Evolutionary conservation across 768 basidiomycete species (phyloP).

Genomic region (Pleurotus giganteus): DNA sequence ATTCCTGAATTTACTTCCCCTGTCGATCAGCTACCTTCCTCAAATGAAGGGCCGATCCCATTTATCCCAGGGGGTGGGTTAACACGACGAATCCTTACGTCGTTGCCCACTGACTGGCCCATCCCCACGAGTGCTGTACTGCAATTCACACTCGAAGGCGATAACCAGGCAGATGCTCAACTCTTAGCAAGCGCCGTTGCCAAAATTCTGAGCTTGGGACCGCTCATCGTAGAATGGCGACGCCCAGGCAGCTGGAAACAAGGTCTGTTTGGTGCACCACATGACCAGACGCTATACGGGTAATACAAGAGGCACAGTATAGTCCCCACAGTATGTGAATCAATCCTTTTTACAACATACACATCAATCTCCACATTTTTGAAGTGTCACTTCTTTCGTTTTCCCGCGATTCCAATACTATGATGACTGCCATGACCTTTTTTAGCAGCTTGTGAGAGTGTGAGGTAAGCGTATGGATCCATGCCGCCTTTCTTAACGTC

Average conservation of each 20-base stretch:
- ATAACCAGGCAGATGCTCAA: conserved; percentile 72
- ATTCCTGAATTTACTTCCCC: conserved; percentile 57
- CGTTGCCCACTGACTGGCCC: conserved; percentile 48
- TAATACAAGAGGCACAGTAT: conserved; percentile 24
- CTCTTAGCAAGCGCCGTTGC: conserved; percentile 54
- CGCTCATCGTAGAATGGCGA: conserved; percentile 41
- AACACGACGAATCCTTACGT: conserved; percentile 60
- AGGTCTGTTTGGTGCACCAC: conserved; percentile 70
- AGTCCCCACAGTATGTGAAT: not conserved
- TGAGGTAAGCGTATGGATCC: conserved; percentile 92
- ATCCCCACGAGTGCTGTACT: conserved; percentile 59
- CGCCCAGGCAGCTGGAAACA: conserved; percentile 67
- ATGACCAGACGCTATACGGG: conserved; percentile 72
- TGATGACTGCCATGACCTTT: conserved; percentile 40
- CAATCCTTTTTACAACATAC: too few species aligned
- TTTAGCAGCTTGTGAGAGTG: conserved; percentile 81
- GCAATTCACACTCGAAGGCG: conserved; percentile 81
- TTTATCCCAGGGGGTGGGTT: conserved; percentile 82
- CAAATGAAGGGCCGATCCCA: conserved; percentile 40
- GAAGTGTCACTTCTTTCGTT: conserved; percentile 19
- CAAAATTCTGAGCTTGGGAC: conserved; percentile 43
- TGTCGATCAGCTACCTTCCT: conserved; percentile 26
- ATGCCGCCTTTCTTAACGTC: conserved; percentile 85
- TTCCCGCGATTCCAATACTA: conserved; percentile 61
- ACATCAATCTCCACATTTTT: not conserved